A percentile compares a stretch with the other conserved stretches of the same genome.
Conservation (phyloP, 139 green algal species). For the Coccomyxa sp. region DNA sequence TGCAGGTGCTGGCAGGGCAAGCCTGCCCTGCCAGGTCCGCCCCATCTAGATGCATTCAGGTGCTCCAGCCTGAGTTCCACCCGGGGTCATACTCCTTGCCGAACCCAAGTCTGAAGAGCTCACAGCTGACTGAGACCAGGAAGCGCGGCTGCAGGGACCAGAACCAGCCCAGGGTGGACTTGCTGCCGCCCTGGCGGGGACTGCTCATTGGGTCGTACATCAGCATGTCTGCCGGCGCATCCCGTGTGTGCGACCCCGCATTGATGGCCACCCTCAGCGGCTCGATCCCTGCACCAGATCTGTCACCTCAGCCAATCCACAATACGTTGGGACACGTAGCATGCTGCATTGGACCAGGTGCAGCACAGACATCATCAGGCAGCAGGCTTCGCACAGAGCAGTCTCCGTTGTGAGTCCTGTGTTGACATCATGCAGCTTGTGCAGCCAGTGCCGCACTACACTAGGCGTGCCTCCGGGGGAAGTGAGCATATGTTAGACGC, state of each 20-base stretch:
- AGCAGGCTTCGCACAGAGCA: too few relatives aligned
- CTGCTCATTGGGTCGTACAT: slow-evolving; percentile 50
- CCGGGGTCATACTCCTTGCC: background rate
- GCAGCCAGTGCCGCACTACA: too few relatives aligned
- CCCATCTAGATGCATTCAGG: too few relatives aligned
- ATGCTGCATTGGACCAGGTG: background rate
- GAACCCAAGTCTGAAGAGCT: background rate
- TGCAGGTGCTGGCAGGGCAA: too few relatives aligned
- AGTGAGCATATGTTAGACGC: background rate
- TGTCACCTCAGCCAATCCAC: background rate
- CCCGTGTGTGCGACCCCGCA: slow-evolving; percentile 47
- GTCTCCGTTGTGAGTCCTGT: too few relatives aligned
- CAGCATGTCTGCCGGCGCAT: slow-evolving; percentile 47
- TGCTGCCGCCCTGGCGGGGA: background rate
- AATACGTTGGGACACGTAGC: background rate
- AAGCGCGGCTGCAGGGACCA: background rate
- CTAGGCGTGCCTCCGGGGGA: background rate
- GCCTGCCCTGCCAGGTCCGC: too few relatives aligned
- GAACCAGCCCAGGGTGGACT: background rate
- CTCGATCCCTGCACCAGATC: slow-evolving; percentile 28
- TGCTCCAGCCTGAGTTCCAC: too few relatives aligned
- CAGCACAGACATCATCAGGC: background rate
- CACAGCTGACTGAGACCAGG: background rate
- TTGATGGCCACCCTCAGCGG: slow-evolving; percentile 38
- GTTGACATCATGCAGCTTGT: too few relatives aligned